These are phyloP conservation scores for Mortierella sp. DNA, from an alignment of 371 early-diverging fungal genomes.

Conservation along the genomic window DNA sequence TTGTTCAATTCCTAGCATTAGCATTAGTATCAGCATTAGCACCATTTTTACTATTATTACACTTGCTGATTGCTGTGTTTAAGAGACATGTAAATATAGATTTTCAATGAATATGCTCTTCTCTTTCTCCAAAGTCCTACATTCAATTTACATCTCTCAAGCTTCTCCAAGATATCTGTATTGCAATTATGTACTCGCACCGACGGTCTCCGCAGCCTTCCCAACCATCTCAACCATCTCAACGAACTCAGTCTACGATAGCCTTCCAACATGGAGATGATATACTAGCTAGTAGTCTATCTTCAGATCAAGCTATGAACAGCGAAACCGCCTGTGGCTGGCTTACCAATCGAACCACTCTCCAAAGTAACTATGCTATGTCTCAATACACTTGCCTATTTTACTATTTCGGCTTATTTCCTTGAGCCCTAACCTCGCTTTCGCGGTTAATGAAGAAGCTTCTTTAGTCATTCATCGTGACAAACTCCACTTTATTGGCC, in stretches of 20 bases:
- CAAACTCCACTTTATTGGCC: constrained; percentile 18
- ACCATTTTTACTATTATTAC: not conserved
- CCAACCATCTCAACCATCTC: constrained; percentile 8
- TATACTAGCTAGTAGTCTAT: not conserved
- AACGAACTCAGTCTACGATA: constrained; percentile 7
- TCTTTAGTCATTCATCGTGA: constrained; percentile 18
- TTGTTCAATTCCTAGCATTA: not conserved
- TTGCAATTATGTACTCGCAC: constrained; percentile 10
- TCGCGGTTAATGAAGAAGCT: constrained; percentile 1
- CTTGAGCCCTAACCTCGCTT: not conserved
- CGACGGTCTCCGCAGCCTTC: constrained; percentile 4
- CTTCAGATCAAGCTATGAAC: not conserved
- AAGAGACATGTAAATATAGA: not conserved
- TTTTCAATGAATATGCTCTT: not conserved
- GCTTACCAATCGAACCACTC: constrained; percentile 25
- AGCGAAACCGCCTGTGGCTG: constrained; percentile 29
- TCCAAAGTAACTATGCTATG: constrained; percentile 18
- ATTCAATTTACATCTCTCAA: not conserved
- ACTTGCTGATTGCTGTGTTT: not conserved
- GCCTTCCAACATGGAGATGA: not conserved
- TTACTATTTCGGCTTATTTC: not conserved
- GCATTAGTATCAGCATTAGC: too few relatives aligned
- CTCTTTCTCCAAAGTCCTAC: not conserved
- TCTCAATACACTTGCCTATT: not conserved
- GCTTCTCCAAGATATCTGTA: not conserved